A percentile compares a stretch with the other conserved stretches of the same genome.
These are phyloP conservation scores for Penicillium paradoxum DNA, from an alignment of 495 filamentous ascomycete species.

Conservation along the genomic window DNA sequence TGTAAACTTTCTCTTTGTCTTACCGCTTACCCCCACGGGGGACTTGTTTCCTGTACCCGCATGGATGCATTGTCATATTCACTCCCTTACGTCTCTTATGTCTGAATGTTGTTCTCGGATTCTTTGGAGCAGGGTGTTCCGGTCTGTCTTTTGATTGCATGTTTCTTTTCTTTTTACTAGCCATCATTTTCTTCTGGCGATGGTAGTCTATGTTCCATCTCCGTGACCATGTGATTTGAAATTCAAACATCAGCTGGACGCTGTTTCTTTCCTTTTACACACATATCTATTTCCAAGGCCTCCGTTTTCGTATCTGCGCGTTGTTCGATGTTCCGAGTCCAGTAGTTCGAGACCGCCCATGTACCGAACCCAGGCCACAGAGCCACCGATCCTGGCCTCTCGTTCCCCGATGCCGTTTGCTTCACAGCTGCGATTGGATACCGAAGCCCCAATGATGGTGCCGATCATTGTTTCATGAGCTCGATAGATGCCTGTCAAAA, in stretches of 20 bases:
- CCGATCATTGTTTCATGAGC: too few species aligned
- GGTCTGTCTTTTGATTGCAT: constrained; percentile 5
- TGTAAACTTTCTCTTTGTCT: constrained; percentile 17
- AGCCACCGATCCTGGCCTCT: too few species aligned
- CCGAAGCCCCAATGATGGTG: too few species aligned
- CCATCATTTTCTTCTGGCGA: neutral
- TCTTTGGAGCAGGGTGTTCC: constrained; percentile 25
- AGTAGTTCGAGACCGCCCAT: too few species aligned
- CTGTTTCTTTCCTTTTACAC: neutral
- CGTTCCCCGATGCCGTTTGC: too few species aligned
- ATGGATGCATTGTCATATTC: constrained; percentile 20
- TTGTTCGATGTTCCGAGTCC: too few species aligned
- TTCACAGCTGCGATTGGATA: too few species aligned
- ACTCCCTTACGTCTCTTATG: constrained; percentile 30
- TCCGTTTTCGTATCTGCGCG: too few species aligned
- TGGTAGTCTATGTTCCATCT: neutral
- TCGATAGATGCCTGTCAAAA: too few species aligned
- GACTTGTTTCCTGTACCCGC: neutral
- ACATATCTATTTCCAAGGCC: too few species aligned
- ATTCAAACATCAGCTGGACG: constrained; percentile 1
- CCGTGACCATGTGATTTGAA: neutral
- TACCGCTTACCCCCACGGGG: neutral
- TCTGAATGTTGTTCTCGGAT: constrained; percentile 13
- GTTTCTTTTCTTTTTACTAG: neutral
- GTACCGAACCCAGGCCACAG: too few species aligned